Base-by-base conservation (phyloP, 2,329 filamentous ascomycete genomes). In the Apiospora sp. region DNA sequence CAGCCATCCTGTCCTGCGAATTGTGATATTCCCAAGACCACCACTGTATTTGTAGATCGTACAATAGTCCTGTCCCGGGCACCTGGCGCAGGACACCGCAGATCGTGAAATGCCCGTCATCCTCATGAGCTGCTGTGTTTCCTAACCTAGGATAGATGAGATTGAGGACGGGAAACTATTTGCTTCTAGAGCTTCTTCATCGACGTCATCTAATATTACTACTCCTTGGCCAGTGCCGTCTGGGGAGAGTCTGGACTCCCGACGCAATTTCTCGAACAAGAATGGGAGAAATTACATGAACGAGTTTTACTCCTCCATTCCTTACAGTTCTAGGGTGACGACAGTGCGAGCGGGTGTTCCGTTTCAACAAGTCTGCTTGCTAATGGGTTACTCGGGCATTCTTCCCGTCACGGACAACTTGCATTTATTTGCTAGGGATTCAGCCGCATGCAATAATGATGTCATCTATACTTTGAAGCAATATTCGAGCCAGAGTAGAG, bases 131-230 rank as follows among this genome's bases (percentile, higher is more conserved):
- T 61, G 30, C 54, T 12, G 27, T 7, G 1, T 19, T 22, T 5
- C 48, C 2, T 37, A 19, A 61, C 58, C 58, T 22, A 34, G 58
- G 19, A 64, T n/a, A 41, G 58, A 41, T 22, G 30, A 61, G 27
- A 19, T 41, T 22, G 34, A 41, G 34, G 58, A 37, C 54, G 54
- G 34, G 58, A 41, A 41, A 64, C 58, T 64, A 64, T 34, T 64
- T 64, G 58, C 30, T 64, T 5, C 34, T 22, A n/a, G 37, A 37
- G 30, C 19, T 37, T 41, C 34, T 41, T 19, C 34, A 8, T 8
- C 58, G 58, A 64, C 58, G 58, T 64, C 58, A 64, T 64, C 34
- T 64, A 41, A 64, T 64, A 41, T 41, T 64, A 64, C 58, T 61
- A 37, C 58, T n/a, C 30, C 58, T 22, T 64, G 34, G 34, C 19